phyloP scores from a whole-genome alignment of 495 filamentous ascomycete genomes.

The Talaromyces stipitatus region DNA sequence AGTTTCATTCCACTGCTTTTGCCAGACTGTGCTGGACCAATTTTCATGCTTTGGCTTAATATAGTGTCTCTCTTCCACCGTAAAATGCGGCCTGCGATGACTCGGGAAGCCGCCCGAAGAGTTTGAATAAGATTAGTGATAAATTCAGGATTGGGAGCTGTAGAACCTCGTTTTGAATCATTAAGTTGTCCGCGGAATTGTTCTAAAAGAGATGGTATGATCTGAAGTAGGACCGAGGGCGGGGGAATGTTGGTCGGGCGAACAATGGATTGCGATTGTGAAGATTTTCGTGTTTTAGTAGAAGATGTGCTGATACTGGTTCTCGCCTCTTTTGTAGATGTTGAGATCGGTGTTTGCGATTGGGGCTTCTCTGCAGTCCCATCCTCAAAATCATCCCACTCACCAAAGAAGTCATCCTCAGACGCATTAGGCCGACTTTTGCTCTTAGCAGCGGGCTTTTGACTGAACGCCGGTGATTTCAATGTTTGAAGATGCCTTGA shows the following conservation, averaged over 20 bases:
- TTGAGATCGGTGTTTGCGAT: not conserved
- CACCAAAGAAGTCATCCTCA: constrained; percentile 18
- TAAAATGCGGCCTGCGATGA: constrained; percentile 77
- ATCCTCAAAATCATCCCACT: constrained; percentile 38
- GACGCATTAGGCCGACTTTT: not conserved
- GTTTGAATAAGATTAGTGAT: constrained; percentile 31
- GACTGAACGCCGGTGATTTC: not conserved
- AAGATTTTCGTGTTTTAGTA: not conserved
- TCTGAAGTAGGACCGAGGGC: constrained; percentile 69
- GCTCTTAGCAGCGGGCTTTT: not conserved
- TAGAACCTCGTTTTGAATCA: not conserved
- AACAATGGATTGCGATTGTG: constrained; percentile 19
- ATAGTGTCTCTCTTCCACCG: constrained; percentile 86
- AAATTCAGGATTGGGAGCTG: not conserved
- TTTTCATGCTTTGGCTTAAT: constrained; percentile 82
- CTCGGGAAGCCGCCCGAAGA: constrained; percentile 60
- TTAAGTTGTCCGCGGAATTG: constrained; percentile 17
- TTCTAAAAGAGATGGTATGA: constrained; percentile 62
- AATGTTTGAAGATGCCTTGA: not conserved
- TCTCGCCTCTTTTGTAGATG: not conserved
- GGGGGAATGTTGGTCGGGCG: constrained; percentile 87
- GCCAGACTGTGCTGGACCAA: constrained; percentile 60
- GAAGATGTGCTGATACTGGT: not conserved
- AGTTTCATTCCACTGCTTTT: constrained; percentile 82
- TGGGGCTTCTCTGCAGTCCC: constrained; percentile 8